Base-by-base conservation (phyloP, 768 basidiomycete species). In the Auricularia cornea region DNA sequence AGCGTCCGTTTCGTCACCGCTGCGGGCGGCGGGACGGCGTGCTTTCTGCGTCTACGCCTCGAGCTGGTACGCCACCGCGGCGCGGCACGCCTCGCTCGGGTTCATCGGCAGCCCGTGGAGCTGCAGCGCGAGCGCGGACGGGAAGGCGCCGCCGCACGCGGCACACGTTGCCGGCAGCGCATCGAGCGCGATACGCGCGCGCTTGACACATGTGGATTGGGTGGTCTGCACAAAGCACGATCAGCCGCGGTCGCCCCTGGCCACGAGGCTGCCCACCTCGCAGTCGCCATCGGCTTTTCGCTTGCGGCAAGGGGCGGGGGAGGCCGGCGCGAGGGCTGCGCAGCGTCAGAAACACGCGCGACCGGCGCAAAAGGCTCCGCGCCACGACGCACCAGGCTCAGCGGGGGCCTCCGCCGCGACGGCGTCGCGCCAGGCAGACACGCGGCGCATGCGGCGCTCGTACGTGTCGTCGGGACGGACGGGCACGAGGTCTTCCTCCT, bases 61-160 rank as follows among this genome's bases (percentile, higher is more conserved):
- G 63, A 90, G 83, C 28, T 83, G 83, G 72, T 91, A 91, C 66
- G 86, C 84, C 69, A 90, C 89, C 12, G 89, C 89, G 60, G 81
- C 81, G 63, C 80, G 82, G 69, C 89, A 91, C 6, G 89, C 89
- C 69, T 89, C 87, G 69, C 23, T 48, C 12, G 44, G 44, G 44
- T 48, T 48, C 23, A 23, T 23, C 20, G 23, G 44, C 23, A 23
- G 23, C 44, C 44, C 44, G 64, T 64, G 23, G 60, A 61, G 56
- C 52, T 64, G 14, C 60, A 64, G 23, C 89, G 89, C 12, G 89
- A 90, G 88, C 89, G 90, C 59, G 89, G 89, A 51, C 89, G 79
- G 16, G 88, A 90, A 60, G 89, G 90, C 23, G 84, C 81, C 80
- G 89, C 86, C 18, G 89, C 44, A 48, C 44, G 44, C 44, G 44